Base-by-base conservation (phyloP, 2,329 filamentous ascomycete species). In the Alternaria triticina region DNA sequence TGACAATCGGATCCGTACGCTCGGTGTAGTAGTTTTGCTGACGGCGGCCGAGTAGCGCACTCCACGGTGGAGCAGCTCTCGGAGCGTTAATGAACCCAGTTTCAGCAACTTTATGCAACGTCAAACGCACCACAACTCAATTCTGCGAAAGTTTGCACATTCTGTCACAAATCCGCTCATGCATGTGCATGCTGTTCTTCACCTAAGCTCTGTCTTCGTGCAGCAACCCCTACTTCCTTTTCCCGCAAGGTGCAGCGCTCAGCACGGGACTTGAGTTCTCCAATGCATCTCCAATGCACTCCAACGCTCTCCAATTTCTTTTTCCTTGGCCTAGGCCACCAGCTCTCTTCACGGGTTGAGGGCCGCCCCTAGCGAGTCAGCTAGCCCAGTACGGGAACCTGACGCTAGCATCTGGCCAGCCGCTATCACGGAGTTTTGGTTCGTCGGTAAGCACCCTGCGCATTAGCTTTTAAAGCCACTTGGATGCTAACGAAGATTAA, bases 361-460 rank as follows among this genome's bases (percentile, higher is more conserved):
- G 17, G 25, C 44, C 22, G 55, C 43, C 22, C 17, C 43, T 43
- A 54, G 49, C 59, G 59, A 59, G 43, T 54, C 55, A 62, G 55
- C 30, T 47, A 20, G 43, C 49, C 28, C 17, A 25, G 49, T 36
- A 59, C 23, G 30, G 55, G 49, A 46, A 44, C 30, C 25, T 58
- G 17, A 46, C 22, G 13, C 56, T 52, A 62, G 52, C 11, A 20
- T 46, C 56, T 25, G 27, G 22, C 54, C 36, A 33, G 54, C 59
- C 47, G 49, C 52, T 54, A 49, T 59, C 43, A 59, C 40, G 13
- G 27, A 43, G 36, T 33, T 61, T 50, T 59, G 59, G 49, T 59
- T 62, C 55, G 59, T 50, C 49, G 23, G 43, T 50, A 45, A 46
- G 44, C 43, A 54, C 28, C 17, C 27, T 59, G 20, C 25, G 43